A percentile compares a stretch with the other conserved stretches of the same genome.
Evolutionary conservation across 2,329 filamentous ascomycete genomes (phyloP).

Genomic region (Tolypocladium inflatum): DNA sequence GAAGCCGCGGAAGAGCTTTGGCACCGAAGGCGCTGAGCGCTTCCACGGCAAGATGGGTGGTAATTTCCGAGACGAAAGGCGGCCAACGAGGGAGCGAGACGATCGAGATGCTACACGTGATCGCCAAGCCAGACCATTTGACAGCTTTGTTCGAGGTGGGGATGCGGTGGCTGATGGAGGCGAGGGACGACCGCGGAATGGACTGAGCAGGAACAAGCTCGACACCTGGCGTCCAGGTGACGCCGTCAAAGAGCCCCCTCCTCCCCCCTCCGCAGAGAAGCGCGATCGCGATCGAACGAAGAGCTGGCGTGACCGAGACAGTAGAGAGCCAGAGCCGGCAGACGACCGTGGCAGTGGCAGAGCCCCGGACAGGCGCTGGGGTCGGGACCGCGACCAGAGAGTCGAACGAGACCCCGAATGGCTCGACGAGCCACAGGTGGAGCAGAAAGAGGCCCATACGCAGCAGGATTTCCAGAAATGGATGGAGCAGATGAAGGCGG

Average conservation of each 20-base stretch:
- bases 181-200: constrained; percentile 53
- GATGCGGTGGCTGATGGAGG: constrained; percentile 37
- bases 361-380: constrained; percentile 41
- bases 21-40: constrained; percentile 61
- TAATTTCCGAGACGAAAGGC: constrained; percentile 31
- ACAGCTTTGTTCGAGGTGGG: constrained; percentile 38
- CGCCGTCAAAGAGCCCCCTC: constrained; percentile 16
- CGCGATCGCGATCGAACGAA: constrained; percentile 48
- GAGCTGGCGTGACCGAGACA: constrained; percentile 50
- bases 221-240: constrained; percentile 68
- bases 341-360: constrained; percentile 50
- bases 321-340: constrained; percentile 23
- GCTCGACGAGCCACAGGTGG: constrained; percentile 67
- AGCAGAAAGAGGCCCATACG: constrained; percentile 63
- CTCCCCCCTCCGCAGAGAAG: constrained; percentile 22
- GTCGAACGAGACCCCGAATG: constrained; percentile 82
- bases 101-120: constrained; percentile 44
- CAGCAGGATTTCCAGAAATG: constrained; percentile 90
- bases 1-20: constrained; percentile 65
- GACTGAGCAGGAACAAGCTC: constrained; percentile 52
- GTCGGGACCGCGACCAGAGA: constrained; percentile 47
- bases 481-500: constrained; percentile 82
- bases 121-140: constrained; percentile 37
- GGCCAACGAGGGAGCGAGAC: constrained; percentile 42
- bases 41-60: constrained; percentile 58